These are phyloP conservation scores for Colletotrichum tabaci DNA, from an alignment of 2,329 filamentous ascomycete genomes.

Conservation along the genomic window DNA sequence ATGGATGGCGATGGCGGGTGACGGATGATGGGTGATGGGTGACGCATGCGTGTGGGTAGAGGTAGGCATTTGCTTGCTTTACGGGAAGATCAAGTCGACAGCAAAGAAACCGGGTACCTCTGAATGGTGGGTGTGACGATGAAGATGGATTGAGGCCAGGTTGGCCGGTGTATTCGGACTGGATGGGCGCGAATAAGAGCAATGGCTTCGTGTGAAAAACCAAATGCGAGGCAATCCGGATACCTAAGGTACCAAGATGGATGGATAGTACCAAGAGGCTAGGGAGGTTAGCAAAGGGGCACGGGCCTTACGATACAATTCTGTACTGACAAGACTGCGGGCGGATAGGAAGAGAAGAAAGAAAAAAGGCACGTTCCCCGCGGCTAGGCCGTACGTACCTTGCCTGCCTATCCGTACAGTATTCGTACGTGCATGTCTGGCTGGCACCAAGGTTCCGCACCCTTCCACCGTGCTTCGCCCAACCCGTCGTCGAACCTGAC, in stretches of 20 bases:
- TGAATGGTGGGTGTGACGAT: neutral
- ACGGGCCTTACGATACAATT: slow-evolving; percentile 21
- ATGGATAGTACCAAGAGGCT: too few species aligned
- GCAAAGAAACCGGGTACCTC: neutral
- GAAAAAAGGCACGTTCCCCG: neutral
- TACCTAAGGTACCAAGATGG: too few species aligned
- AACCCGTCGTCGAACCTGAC: slow-evolving; percentile 29
- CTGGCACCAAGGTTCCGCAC: slow-evolving; percentile 5
- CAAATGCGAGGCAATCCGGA: neutral
- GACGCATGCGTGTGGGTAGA: neutral
- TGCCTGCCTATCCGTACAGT: slow-evolving; percentile 1
- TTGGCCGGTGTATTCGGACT: neutral
- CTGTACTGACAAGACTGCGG: neutral
- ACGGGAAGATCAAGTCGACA: too few species aligned
- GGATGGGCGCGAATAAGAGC: neutral
- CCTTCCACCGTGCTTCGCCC: slow-evolving; percentile 1
- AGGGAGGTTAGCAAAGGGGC: neutral
- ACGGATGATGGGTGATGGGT: neutral
- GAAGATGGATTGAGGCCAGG: neutral
- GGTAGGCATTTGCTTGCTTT: too few species aligned
- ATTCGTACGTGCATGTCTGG: slow-evolving; percentile 6
- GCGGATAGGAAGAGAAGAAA: neutral
- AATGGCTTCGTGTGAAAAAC: neutral
- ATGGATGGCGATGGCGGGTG: neutral
- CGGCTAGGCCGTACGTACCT: slow-evolving; percentile 3